Base-by-base conservation (phyloP, 2,329 filamentous ascomycete species). In the Escovopsis sp. region DNA sequence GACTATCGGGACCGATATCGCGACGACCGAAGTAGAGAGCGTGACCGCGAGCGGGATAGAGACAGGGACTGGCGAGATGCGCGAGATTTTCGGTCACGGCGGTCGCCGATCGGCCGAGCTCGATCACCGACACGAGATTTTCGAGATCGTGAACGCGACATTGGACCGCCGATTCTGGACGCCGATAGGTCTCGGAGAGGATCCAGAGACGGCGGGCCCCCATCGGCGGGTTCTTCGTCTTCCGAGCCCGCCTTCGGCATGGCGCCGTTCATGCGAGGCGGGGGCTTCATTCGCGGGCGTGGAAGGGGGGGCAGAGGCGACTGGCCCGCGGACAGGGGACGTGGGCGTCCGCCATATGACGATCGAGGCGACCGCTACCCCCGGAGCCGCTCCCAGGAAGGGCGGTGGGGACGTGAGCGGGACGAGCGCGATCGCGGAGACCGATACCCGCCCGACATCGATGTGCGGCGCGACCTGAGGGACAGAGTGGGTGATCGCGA, bases 71-170 rank as follows among this genome's bases (percentile, higher is more conserved):
- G 64, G 63, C 59, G 64, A 34, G 64, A 67, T 27, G 45, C 51
- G 10, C 48, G 61, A 42, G 59, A 62, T 27, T 64, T 61, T 37
- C 54, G 60, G 34, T 49, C 59, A 39, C 69, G 79, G 42, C 71
- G 74, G 16, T 81, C 79, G 11, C 78, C 75, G 5, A 67, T 66
- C 13, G 68, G 65, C 5, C 61, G 80, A 46, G 70, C 71, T 37
- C 70, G 79, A 30, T 84, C 82, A 10, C 82, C 83, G 11, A 68
- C 79, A 11, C 69, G 79, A 48, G 79, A 83, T 53, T 76, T 76
- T 45, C 71, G 81, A 52, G 77, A 81, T 40, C 61, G 65, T 50
- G 63, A 74, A 44, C 57, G 69, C 51, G 73, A 78, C 51, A 58
- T 63, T 2, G 27, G 27, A 8, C 78, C 76, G 0, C 65, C 78